Evolutionary conservation across 768 basidiomycete species (phyloP), one percentile per base, ranked within the genome.

Genomic region (Suillus alpinus): DNA sequence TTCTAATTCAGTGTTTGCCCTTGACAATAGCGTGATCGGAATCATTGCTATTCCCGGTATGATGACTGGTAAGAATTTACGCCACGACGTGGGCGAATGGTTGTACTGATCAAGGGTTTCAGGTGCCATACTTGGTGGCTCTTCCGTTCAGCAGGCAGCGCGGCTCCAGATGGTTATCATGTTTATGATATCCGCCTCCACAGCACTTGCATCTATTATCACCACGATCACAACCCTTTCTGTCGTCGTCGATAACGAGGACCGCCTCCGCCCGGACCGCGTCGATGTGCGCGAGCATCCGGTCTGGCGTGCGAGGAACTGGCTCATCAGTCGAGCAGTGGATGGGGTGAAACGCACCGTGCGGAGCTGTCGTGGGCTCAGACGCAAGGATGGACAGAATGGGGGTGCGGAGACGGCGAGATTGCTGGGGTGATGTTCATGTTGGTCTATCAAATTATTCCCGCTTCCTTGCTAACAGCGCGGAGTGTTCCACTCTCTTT

Each of bases 111-210:
- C 23, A 18, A 94, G 92, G 91, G 93, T 95, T 91, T 92, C 91
- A 0, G 94, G 94, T 65, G 91, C 94, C 5, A 88, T 95, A 62
- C 85, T 95, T 13, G 94, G 91, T 13, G 94, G 93, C 0, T 84
- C 90, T 12, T 87, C 88, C 34, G 90, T 95, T 44, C 81, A 91
- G 20, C 92, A 93, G 73, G 94, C 94, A 0, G 91, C 91, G 2
- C 85, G 86, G 56, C 76, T 95, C 16, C 94, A 95, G 67, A 94
- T 94, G 88, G 86, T 95, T 60, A 92, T 95, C 76, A 91, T 94
- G 86, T 95, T 95, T 74, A 91, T 95, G 89, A 92, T 95, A 49
- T 86, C 87, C 3, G 86, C 92, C 0, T 83, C 86, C 60, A 89
- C 89, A 0, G 84, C 87, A 0, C 81, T 95, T 29, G 83, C 89